Conservation (phyloP, 176 grass and related monocot genomes). For the Neostapfia colusana region DNA sequence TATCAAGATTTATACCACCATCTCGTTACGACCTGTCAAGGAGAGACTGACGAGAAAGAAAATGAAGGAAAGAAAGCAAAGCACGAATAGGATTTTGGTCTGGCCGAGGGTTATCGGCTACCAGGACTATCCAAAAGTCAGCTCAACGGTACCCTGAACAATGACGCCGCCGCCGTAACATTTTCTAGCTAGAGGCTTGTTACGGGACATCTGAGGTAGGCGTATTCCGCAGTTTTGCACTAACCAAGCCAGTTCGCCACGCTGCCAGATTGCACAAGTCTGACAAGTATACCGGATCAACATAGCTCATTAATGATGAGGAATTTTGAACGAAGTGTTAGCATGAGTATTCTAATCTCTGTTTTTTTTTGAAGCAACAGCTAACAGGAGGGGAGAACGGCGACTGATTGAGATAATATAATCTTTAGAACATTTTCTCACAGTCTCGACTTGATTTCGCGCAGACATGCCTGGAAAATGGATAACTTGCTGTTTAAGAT, state of each 20-base stretch:
- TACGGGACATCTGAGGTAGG: conserved; percentile 36
- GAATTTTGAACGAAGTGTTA: too few relatives aligned
- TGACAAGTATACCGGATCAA: conserved; percentile 36
- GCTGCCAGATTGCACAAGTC: neutral
- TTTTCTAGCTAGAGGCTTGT: conserved; percentile 12
- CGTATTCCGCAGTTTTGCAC: neutral
- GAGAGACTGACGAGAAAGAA: neutral
- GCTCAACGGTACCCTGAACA: neutral
- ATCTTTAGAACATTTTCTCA: too few relatives aligned
- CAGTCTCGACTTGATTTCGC: too few relatives aligned
- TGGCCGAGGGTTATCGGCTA: neutral
- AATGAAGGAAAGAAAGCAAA: neutral
- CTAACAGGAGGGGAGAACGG: too few relatives aligned
- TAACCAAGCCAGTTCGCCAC: neutral
- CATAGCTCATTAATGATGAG: neutral
- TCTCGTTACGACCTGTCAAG: neutral
- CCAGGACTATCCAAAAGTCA: conserved; percentile 24
- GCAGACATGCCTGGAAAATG: neutral
- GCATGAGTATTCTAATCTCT: too few relatives aligned
- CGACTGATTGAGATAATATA: too few relatives aligned
- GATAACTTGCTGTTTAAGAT: neutral
- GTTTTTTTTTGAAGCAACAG: too few relatives aligned
- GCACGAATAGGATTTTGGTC: neutral
- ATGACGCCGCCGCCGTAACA: neutral
- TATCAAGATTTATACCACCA: neutral